Evolutionary conservation across 805 yeast genomes (phyloP), one percentile per base, ranked within the genome.

Genomic region (Wickerhamomyces strasburgensis): DNA sequence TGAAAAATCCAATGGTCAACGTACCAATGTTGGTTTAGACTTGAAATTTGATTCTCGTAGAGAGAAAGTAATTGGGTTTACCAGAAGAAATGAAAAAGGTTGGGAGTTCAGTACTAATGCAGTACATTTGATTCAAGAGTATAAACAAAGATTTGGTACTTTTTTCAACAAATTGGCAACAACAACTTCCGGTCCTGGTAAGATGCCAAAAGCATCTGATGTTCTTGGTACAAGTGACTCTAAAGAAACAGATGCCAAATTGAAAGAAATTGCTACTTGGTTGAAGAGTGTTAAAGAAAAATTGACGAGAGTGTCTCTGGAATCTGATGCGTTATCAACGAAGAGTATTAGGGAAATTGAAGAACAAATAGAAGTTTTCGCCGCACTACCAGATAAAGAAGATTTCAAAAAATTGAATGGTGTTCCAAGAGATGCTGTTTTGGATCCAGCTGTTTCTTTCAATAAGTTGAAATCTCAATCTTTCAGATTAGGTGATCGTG

Each of bases 31-130:
- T 51, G 98, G 98, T 15, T 66, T 93, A 45, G 84, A 82, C 39
- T 68, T 93, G 58, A 89, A 89, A 61, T 84, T 80, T 60, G 96
- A 89, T 47, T 75, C 75, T 16, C 75, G 76, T 42, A 76, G 87
- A 48, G 73, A 75, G 51, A 90, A 90, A 60, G 98, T 86, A 3
- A 68, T 89, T 44, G 98, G 98, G 5, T 90, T 78, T 63, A 78
- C 96, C 2, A 73, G 79, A 41, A 78, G 80, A 52, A 66, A 61
- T 29, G 72, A 67, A 18, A 68, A 69, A 34, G 80, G 78, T 16
- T 93, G 98, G 98, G 87, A 80, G 49, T 93, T 68, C 59, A 84
- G 94, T 45, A 78, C 76, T 8, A 64, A 81, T 48, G 94, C 97
- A 0, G 61, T 84, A 27, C 68, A 73, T 24, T 65, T 89, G 44